A percentile compares a stretch with the other conserved stretches of the same genome.
phyloP scores from a whole-genome alignment of 176 grass and related monocot genomes.

The Bothriochloa decipiens region DNA sequence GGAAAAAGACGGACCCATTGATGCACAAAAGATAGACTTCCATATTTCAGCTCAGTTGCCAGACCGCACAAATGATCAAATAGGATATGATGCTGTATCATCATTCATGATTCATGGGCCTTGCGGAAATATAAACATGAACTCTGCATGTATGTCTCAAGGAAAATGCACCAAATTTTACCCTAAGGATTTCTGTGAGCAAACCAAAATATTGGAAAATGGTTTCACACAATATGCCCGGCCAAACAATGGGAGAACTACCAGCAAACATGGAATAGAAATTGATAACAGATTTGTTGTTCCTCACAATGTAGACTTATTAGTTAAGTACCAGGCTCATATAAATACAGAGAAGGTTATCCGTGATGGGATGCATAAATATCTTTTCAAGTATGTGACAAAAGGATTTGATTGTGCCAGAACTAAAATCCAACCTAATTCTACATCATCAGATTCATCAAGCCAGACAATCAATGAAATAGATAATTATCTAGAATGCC shows the following conservation, averaged over 20 bases:
- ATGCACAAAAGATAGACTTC: neutral
- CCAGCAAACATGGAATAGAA: neutral
- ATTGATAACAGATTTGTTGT: neutral
- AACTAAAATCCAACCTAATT: no score
- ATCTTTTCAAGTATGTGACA: constrained; percentile 22
- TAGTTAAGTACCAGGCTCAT: neutral
- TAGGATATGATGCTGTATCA: neutral
- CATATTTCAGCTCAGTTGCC: neutral
- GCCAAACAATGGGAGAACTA: neutral
- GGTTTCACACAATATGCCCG: neutral
- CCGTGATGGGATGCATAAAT: constrained; percentile 8
- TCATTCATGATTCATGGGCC: neutral
- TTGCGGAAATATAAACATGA: neutral
- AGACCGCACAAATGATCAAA: neutral
- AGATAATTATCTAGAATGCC: no score
- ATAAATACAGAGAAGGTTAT: neutral
- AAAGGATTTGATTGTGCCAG: constrained; percentile 17
- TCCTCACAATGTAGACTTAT: neutral
- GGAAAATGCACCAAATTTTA: neutral
- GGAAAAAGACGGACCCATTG: neutral
- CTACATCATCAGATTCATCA: no score
- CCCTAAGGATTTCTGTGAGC: neutral
- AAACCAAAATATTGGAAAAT: neutral
- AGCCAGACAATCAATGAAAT: no score
- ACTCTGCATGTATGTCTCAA: neutral